Evolutionary conservation across 306 rosid species (phyloP).

Genomic region (Carpinus fangiana): DNA sequence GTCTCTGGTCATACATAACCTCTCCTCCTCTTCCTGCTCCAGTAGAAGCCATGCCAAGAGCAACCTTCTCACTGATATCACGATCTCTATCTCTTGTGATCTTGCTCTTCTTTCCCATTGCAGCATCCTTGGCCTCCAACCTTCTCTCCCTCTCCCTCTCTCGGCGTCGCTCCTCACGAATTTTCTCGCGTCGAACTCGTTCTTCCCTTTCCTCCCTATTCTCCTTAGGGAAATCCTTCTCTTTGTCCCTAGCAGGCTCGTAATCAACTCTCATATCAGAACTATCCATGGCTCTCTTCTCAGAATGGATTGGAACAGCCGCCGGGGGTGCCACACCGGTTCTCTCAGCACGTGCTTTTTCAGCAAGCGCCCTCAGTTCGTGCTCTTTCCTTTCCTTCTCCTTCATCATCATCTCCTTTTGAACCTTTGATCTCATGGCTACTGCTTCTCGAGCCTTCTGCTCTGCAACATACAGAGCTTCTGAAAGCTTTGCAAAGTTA

Average conservation of each 20-base stretch:
- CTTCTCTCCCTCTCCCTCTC: conserved; percentile 97
- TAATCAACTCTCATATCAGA: conserved; percentile 56
- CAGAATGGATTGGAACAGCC: conserved; percentile 40
- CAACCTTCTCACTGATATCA: conserved; percentile 92
- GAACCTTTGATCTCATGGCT: conserved; percentile 90
- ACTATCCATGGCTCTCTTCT: conserved; percentile 47
- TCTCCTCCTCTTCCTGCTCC: conserved; percentile 70
- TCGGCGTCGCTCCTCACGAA: conserved; percentile 79
- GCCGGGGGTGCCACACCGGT: conserved; percentile 65
- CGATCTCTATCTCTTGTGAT: conserved; percentile 92
- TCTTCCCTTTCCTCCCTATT: conserved; percentile 72
- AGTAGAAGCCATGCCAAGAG: conserved; percentile 86
- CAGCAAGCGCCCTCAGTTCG: conserved; percentile 78
- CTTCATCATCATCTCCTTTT: conserved; percentile 80
- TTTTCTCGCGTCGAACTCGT: conserved; percentile 66
- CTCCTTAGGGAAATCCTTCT: conserved; percentile 59
- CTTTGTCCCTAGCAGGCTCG: conserved; percentile 55
- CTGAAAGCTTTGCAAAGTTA: conserved; percentile 81
- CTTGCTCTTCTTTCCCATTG: conserved; percentile 95
- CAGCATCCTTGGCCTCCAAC: conserved; percentile 85
- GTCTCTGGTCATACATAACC: conserved; percentile 89
- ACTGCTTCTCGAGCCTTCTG: conserved; percentile 95
- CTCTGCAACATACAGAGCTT: conserved; percentile 81
- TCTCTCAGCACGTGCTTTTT: conserved; percentile 80
- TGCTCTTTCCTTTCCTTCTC: conserved; percentile 85